phyloP scores from a whole-genome alignment of 305 asterid species.

The Solanum hybrid region DNA sequence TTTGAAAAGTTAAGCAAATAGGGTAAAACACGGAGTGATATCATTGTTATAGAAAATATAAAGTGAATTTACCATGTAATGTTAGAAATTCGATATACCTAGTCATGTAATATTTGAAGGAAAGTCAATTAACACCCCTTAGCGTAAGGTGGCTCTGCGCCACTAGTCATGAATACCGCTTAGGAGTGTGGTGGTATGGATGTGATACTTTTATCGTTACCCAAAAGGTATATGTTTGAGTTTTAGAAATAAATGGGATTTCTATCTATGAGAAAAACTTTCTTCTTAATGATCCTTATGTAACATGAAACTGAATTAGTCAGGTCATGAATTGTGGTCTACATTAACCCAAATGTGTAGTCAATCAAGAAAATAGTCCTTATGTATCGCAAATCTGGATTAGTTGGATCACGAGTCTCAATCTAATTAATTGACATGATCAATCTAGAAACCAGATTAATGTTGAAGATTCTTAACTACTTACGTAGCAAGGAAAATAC shows the following conservation, averaged over 20 bases:
- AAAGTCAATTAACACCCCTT: neutral
- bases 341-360: neutral
- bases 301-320: no score
- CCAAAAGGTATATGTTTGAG: neutral
- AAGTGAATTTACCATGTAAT: neutral
- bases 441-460: neutral
- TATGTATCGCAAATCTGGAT: rapidly evolving
- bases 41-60: neutral
- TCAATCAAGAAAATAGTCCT: neutral
- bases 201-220: neutral
- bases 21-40: neutral
- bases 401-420: neutral
- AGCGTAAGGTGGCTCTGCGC: neutral
- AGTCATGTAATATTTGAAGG: neutral
- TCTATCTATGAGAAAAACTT: neutral
- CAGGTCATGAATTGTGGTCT: neutral
- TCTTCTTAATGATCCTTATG: no score
- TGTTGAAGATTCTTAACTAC: neutral
- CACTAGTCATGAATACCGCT: neutral
- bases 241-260: neutral
- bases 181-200: neutral
- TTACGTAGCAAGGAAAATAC: neutral
- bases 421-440: neutral
- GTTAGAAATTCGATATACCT: neutral
- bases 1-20: no score